Base-by-base conservation (phyloP, 139 green algal species). In the Eudorina sp. region DNA sequence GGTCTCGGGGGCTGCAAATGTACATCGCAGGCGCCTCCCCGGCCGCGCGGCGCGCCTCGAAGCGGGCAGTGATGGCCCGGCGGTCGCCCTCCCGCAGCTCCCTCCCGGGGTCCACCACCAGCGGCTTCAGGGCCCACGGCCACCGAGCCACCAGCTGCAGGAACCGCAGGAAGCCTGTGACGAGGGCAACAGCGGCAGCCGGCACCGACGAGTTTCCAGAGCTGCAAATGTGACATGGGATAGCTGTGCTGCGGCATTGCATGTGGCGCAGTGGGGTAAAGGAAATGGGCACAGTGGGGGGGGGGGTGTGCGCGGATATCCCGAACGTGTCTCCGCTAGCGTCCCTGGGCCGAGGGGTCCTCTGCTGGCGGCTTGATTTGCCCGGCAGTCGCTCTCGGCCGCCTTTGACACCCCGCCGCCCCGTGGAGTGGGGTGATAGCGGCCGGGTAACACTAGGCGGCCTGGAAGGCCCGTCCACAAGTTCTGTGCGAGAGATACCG, bases 151-250 rank as follows among this genome's bases (percentile, higher is more conserved):
- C 87, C 84, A 97, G 89, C 19, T 94, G 83, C 62, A 98, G 92
- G 88, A 97, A 96, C 34, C 90, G 87, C n/a, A 97, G 77, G 27
- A 98, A 94, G 43, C 95, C 96, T 86, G 93, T 53, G 36, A 14
- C 29, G 29, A 23, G n/a, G 4, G 53, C n/a, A n/a, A n/a, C n/a
- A n/a, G n/a, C n/a, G n/a, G n/a, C n/a, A n/a, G n/a, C n/a, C n/a
- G n/a, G n/a, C n/a, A n/a, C n/a, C n/a, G n/a, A n/a, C n/a, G n/a
- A n/a, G n/a, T n/a, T n/a, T n/a, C n/a, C n/a, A n/a, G n/a, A n/a
- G n/a, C n/a, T n/a, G n/a, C n/a, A n/a, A n/a, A n/a, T n/a, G n/a
- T n/a, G n/a, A n/a, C n/a, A n/a, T n/a, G n/a, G n/a, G n/a, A n/a
- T n/a, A n/a, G n/a, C n/a, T n/a, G n/a, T n/a, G n/a, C n/a, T n/a